phyloP scores from a whole-genome alignment of 345 rosid genomes.

The Syzygium grande region DNA sequence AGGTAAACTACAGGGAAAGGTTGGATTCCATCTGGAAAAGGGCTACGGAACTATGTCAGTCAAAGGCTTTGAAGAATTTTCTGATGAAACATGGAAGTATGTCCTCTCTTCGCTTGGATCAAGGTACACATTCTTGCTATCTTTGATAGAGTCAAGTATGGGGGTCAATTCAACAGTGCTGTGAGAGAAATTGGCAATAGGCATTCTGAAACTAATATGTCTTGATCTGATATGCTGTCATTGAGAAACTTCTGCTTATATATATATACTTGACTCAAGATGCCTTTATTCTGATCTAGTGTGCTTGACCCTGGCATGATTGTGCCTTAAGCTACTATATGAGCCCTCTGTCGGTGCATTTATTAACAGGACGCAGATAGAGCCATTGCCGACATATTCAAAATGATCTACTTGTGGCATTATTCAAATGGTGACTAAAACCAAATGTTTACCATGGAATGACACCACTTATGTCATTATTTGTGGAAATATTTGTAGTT shows the following conservation, averaged over 20 bases:
- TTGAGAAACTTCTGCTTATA: not conserved
- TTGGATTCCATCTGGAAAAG: conserved; percentile 67
- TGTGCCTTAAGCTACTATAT: not conserved
- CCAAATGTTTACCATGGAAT: not conserved
- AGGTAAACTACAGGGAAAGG: conserved; percentile 34
- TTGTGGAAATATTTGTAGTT: not conserved
- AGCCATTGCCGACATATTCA: not conserved
- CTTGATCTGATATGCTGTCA: not conserved
- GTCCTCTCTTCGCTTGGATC: conserved; percentile 54
- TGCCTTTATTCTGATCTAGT: not conserved
- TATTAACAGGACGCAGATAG: not conserved
- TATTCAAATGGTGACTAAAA: not conserved
- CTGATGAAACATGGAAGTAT: conserved; percentile 69
- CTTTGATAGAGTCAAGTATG: not conserved
- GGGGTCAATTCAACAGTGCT: not conserved
- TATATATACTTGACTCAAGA: not conserved
- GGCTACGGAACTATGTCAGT: conserved; percentile 52
- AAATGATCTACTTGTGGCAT: not conserved
- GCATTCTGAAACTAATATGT: not conserved
- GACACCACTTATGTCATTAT: not conserved
- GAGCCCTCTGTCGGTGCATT: not conserved
- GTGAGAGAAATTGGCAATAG: not conserved
- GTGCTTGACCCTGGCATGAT: not conserved
- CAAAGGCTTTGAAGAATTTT: conserved; percentile 68
- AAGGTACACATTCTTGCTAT: conserved; percentile 34